phyloP scores from a whole-genome alignment of 139 green algal genomes.

The Closterium sp. region DNA sequence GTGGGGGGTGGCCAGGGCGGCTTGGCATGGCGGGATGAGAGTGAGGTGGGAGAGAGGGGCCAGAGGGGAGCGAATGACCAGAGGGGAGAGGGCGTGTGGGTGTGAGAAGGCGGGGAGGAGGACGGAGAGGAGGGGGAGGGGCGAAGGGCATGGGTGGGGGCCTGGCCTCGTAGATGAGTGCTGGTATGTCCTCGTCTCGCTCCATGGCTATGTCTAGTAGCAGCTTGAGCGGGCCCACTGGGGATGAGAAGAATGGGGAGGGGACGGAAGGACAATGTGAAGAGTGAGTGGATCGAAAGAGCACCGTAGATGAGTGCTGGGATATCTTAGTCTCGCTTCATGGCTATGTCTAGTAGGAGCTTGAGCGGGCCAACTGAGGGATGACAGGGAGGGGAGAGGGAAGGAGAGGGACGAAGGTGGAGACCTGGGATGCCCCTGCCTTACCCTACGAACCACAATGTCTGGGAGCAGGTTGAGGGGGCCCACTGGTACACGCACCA shows the following conservation, averaged over 20 bases:
- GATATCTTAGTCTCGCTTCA: slow-evolving; percentile 84
- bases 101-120: background rate
- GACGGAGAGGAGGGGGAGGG: background rate
- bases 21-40: background rate
- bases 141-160: slow-evolving; percentile 35
- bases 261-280: too few relatives aligned
- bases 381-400: too few relatives aligned
- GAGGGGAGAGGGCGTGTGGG: background rate
- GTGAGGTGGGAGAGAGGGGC: too few relatives aligned
- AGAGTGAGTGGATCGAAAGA: slow-evolving; percentile 43
- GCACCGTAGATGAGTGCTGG: slow-evolving; percentile 93
- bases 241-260: too few relatives aligned
- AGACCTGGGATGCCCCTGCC: slow-evolving; percentile 89
- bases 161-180: slow-evolving; percentile 90
- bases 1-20: background rate
- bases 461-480: slow-evolving; percentile 76
- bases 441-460: slow-evolving; percentile 78
- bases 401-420: too few relatives aligned
- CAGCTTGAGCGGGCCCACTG: slow-evolving; percentile 48
- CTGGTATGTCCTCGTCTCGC: slow-evolving; percentile 85
- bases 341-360: slow-evolving; percentile 85
- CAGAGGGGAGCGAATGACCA: background rate
- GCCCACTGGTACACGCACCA: slow-evolving; percentile 10
- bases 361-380: background rate
- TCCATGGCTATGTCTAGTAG: slow-evolving; percentile 89